Percentiles rank a stretch among this genome's conserved stretches.
Conservation (phyloP, 2,329 filamentous ascomycete genomes). For the Lachnellula subtilissima region DNA sequence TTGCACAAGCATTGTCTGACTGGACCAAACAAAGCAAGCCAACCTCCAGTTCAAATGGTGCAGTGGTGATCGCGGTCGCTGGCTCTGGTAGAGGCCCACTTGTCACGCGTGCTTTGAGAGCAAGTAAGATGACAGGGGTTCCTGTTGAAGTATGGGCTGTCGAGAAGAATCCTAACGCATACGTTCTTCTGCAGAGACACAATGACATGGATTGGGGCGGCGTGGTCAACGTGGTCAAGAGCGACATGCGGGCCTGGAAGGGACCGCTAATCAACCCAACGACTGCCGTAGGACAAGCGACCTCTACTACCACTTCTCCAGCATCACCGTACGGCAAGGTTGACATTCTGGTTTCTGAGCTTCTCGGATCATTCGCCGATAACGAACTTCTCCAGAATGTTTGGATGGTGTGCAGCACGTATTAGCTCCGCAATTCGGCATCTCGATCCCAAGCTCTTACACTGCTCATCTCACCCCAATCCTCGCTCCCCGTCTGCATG, state of each 20-base stretch:
- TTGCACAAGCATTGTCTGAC: conserved; percentile 73
- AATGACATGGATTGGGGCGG: conserved; percentile 78
- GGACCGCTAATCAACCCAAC: conserved; percentile 56
- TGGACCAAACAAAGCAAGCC: conserved; percentile 70
- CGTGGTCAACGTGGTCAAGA: conserved; percentile 82
- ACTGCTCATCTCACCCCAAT: conserved; percentile 93
- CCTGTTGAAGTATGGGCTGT: conserved; percentile 84
- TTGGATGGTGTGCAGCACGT: conserved; percentile 93
- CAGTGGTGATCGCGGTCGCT: conserved; percentile 83
- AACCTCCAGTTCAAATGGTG: conserved; percentile 64
- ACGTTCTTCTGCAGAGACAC: conserved; percentile 83
- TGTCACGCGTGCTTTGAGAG: conserved; percentile 79
- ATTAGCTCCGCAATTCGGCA: conserved; percentile 70
- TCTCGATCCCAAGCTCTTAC: conserved; percentile 91
- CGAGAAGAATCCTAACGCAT: conserved; percentile 98
- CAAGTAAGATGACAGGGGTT: conserved; percentile 71
- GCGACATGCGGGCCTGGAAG: conserved; percentile 95
- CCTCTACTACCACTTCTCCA: conserved; percentile 32
- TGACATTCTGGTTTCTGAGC: conserved; percentile 90
- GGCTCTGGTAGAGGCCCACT: conserved; percentile 90
- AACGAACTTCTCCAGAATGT: conserved; percentile 97
- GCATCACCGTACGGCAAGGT: conserved; percentile 58
- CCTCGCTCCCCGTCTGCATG: conserved; percentile 76
- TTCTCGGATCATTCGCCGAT: conserved; percentile 92
- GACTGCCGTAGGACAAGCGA: conserved; percentile 32